Evolutionary conservation across 768 basidiomycete species (phyloP), one percentile per base, ranked within the genome.

Genomic region (Suillus americanus): DNA sequence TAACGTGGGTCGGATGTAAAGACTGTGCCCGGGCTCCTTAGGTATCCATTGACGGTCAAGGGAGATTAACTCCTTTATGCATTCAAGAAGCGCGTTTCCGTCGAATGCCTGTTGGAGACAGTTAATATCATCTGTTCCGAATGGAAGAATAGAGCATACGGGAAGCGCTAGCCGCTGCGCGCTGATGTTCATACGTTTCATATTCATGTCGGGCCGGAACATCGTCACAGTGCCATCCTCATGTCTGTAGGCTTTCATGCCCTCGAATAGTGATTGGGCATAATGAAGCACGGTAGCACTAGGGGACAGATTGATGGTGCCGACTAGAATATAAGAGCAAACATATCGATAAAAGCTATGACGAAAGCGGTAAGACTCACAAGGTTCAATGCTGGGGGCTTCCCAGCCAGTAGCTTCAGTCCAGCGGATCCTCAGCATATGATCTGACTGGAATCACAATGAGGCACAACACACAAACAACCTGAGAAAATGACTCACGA

Each of bases 171-270:
- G 81, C 48, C 96, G 86, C 30, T 78, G 69, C 16, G 96, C 95
- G 71, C 90, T 93, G 54, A 68, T 84, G 79, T 94, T 94, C 95
- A 99, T 95, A 33, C 96, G 88, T 72, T 88, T 89, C 95, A 98
- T 97, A 79, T 98, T 97, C 92, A 94, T 93, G 78, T 97, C 94
- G 3, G 96, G 97, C 53, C 96, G 82, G 84, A 98, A 98, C 68
- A 98, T 78, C 20, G 90, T 86, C 25, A 95, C 86, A 33, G 84
- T 87, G 41, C 90, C 95, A 56, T 85, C 78, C 43, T 85, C 77
- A 68, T 89, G 86, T 56, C 89, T 83, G 79, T 97, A 98, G 1
- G 96, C 96, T 75, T 98, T 98, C 86, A 97, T 87, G 20, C 96
- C 94, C 75, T 99, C 96, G 72, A 99, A 97, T 54, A 90, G 81